Conservation (phyloP, 2,329 filamentous ascomycete species). For the Sporothrix dimorphospora region DNA sequence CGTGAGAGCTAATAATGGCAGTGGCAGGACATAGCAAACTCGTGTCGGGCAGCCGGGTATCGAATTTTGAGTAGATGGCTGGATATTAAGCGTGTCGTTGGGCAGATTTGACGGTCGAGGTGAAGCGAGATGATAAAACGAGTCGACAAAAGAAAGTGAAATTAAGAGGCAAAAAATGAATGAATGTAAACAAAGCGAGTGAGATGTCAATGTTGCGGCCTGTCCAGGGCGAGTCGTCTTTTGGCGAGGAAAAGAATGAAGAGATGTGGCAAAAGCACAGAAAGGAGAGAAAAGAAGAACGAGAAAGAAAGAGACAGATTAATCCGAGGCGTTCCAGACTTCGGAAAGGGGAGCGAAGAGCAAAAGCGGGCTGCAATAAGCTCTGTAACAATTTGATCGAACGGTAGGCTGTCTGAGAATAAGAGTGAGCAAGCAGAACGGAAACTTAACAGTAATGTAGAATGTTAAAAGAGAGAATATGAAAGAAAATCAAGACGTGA, state of each 20-base stretch:
- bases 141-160: neutral
- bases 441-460: neutral
- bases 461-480: neutral
- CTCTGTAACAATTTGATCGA: constrained; percentile 23
- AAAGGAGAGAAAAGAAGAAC: constrained; percentile 21
- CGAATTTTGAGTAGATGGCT: constrained; percentile 12
- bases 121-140: neutral
- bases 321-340: constrained; percentile 29
- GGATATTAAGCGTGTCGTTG: constrained; percentile 6
- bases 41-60: constrained; percentile 5
- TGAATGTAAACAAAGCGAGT: constrained; percentile 7
- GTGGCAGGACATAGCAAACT: neutral
- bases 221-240: neutral
- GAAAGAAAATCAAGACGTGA: neutral
- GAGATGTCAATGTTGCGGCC: neutral
- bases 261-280: constrained; percentile 21
- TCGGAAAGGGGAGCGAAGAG: constrained; percentile 17
- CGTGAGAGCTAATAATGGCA: neutral
- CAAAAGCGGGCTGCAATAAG: constrained; percentile 18
- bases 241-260: neutral
- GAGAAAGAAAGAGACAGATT: constrained; percentile 15
- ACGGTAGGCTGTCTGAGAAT: constrained; percentile 24
- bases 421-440: constrained; percentile 14
- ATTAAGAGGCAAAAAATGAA: neutral
- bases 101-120: neutral